Conservation (phyloP, 192 early-diverging fungal species). For the Backusella liffmaniae region DNA sequence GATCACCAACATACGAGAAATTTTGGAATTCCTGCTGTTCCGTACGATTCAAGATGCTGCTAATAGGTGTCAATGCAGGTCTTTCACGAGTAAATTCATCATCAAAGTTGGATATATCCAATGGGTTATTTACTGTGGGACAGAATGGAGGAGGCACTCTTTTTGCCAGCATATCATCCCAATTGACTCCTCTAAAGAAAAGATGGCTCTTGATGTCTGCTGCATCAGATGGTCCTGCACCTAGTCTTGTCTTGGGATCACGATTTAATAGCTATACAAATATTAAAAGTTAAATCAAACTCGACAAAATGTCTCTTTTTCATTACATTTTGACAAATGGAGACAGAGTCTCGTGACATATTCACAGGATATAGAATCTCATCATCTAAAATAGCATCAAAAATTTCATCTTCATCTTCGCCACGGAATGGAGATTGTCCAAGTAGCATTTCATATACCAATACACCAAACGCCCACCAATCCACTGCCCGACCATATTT, state of each 20-base stretch:
- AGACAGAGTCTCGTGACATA: slow-evolving; percentile 92
- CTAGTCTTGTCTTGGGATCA: slow-evolving; percentile 85
- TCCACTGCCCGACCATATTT: slow-evolving; percentile 96
- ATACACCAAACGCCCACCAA: slow-evolving; percentile 96
- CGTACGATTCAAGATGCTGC: slow-evolving; percentile 70
- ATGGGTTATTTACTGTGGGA: slow-evolving; percentile 70
- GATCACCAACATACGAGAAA: slow-evolving; percentile 90
- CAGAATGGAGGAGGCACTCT: slow-evolving; percentile 87
- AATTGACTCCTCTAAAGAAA: slow-evolving; percentile 94
- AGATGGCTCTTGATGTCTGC: slow-evolving; percentile 93
- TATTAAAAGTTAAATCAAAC: neutral
- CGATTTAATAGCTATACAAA: slow-evolving; percentile 72
- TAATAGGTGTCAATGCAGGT: slow-evolving; percentile 90
- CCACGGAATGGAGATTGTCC: slow-evolving; percentile 93
- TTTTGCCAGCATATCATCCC: slow-evolving; percentile 93
- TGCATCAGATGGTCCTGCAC: slow-evolving; percentile 78
- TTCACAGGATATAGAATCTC: slow-evolving; percentile 94
- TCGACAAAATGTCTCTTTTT: neutral
- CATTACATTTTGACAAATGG: slow-evolving; percentile 80
- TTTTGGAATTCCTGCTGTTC: slow-evolving; percentile 94
- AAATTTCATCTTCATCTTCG: slow-evolving; percentile 97
- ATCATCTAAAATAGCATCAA: slow-evolving; percentile 95
- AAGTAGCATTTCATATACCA: slow-evolving; percentile 90
- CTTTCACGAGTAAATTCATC: slow-evolving; percentile 95
- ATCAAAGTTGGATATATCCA: slow-evolving; percentile 98